phyloP scores from a whole-genome alignment of 1,284 basidiomycete genomes.

The Heterobasidion irregulare region DNA sequence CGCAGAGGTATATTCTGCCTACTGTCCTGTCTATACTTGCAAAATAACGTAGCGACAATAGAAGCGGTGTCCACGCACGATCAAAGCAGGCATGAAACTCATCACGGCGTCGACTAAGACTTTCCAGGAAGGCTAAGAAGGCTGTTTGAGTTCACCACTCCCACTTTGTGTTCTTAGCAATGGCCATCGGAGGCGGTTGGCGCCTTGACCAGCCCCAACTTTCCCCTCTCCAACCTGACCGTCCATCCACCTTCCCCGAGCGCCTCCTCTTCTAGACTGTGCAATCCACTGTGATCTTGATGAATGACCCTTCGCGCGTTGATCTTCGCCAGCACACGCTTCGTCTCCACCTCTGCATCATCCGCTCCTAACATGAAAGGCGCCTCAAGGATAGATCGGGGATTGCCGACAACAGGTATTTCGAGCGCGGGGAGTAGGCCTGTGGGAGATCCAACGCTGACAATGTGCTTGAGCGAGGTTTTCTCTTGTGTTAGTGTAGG shows the following conservation, averaged over 20 bases:
- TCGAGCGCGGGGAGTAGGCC: not conserved
- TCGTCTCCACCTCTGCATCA: slow-evolving; percentile 20
- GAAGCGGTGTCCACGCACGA: too few species aligned
- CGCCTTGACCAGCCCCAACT: slow-evolving; percentile 20
- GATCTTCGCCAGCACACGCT: slow-evolving; percentile 28
- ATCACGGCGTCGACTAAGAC: too few species aligned
- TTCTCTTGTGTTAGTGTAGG: not conserved
- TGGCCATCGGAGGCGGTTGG: too few species aligned
- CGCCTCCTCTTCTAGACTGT: slow-evolving; percentile 27
- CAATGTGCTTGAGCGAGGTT: not conserved
- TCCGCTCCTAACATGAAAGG: slow-evolving; percentile 4
- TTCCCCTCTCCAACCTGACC: slow-evolving; percentile 20
- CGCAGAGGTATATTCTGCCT: too few species aligned
- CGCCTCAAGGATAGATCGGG: not conserved
- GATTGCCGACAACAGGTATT: not conserved
- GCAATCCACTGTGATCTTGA: slow-evolving; percentile 26
- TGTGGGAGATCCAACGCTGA: not conserved
- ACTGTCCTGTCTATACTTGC: too few species aligned
- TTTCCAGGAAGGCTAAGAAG: too few species aligned
- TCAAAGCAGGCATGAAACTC: too few species aligned
- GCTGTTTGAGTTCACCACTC: too few species aligned
- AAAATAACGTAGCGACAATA: too few species aligned
- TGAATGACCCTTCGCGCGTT: slow-evolving; percentile 31
- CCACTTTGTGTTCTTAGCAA: too few species aligned
- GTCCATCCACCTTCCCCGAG: slow-evolving; percentile 20